Evolutionary conservation across 2,329 filamentous ascomycete species (phyloP), one percentile per base, ranked within the genome.

Genomic region (Penicillium sp.): DNA sequence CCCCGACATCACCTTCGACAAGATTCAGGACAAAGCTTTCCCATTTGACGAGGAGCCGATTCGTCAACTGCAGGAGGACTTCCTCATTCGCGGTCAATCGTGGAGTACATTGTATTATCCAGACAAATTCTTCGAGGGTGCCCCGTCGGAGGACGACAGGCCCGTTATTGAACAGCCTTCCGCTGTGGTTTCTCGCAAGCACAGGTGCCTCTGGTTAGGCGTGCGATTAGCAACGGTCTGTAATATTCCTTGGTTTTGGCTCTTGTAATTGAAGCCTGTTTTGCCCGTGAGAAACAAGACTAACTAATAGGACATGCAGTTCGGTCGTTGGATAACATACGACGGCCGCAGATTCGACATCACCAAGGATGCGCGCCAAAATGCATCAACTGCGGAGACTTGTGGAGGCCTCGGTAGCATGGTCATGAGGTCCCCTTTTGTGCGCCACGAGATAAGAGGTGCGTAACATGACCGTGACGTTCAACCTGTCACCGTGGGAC

Each of bases 31-130:
- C 59, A 57, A 70, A 40, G 58, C 69, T 0, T 83, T 85, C 60
- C 79, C 82, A 19, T 65, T 72, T 36, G 73, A 78, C n/a, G 71
- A 76, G 54, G 73, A 65, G 2, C 73, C 77, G 18, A 73, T 71
- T 6, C 67, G 77, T 10, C 83, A 85, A 51, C 66, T 88, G 1
- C 81, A 83, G 0, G 86, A 88, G 62, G 86, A 88, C 61, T 87
- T 83, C 61, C 67, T 80, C 1, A 80, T 87, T 7, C 79, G 84
- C 24, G 86, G 85, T 1, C 76, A 83, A 57, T 69, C 83, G 24
- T 86, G 83, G 81, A 81, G 78, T 52, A 75, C 81, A 59, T 44
- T 66, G 0, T 80, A 78, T 54, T 84, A 82, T 59, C 81, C 82
- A 0, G 60, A 75, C 1, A 70, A 74, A 3, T 87, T 84, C 74